Conservation (phyloP, 331 rosid genomes). For the Saraca asoca region DNA sequence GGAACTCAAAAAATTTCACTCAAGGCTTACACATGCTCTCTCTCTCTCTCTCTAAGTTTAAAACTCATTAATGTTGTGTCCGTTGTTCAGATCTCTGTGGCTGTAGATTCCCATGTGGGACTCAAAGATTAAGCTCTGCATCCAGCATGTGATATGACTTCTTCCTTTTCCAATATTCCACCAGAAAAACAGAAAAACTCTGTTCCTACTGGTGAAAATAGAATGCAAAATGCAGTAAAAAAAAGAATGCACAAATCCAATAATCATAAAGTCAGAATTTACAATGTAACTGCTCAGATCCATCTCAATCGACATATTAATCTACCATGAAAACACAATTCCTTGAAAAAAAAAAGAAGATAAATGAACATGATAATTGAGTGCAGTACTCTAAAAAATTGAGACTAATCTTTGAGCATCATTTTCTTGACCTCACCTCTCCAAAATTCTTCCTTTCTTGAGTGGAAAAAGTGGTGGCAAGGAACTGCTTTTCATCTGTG, state of each 20-base stretch:
- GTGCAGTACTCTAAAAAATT: constrained; percentile 40
- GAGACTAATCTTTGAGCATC: constrained; percentile 36
- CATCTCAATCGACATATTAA: constrained; percentile 55
- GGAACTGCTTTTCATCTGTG: constrained; percentile 70
- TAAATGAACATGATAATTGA: constrained; percentile 46
- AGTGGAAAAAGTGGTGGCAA: constrained; percentile 91
- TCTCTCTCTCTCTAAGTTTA: not conserved
- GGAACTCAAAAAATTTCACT: not conserved
- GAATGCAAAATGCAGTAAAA: constrained; percentile 35
- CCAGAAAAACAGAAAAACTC: constrained; percentile 27
- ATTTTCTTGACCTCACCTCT: constrained; percentile 47
- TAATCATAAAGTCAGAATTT: constrained; percentile 69
- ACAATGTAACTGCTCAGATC: constrained; percentile 66
- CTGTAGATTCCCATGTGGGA: constrained; percentile 46
- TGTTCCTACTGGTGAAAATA: constrained; percentile 36
- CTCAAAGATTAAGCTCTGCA: constrained; percentile 43
- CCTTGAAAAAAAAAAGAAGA: constrained; percentile 35
- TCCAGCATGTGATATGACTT: constrained; percentile 35
- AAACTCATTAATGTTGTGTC: constrained; percentile 25
- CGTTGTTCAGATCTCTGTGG: constrained; percentile 43
- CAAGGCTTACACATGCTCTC: constrained; percentile 9
- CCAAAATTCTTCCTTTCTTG: constrained; percentile 72
- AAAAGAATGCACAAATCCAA: constrained; percentile 26
- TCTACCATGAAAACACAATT: constrained; percentile 44
- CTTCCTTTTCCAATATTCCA: constrained; percentile 17